A percentile compares a stretch with the other conserved stretches of the same genome.
Conservation (phyloP, 495 filamentous ascomycete species). For the Neurospora terricola region DNA sequence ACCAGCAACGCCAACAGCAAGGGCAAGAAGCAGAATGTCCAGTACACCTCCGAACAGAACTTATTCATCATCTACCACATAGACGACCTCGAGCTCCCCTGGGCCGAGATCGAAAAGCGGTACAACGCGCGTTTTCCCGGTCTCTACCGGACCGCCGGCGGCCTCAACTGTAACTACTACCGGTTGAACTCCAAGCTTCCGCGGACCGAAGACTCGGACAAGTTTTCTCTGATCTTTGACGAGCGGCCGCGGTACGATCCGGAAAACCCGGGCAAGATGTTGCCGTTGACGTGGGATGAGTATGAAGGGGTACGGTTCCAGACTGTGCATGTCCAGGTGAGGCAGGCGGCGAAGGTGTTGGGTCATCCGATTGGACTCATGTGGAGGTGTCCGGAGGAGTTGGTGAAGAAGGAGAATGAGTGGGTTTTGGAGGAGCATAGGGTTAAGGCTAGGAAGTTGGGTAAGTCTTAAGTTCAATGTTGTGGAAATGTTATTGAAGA, state of each 20-base stretch:
- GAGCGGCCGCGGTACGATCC: not conserved
- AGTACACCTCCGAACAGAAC: constrained; percentile 14
- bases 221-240: constrained; percentile 1
- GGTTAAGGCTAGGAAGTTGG: constrained; percentile 15
- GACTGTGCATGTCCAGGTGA: not conserved
- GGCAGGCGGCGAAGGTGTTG: constrained; percentile 1
- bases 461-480: too few species aligned
- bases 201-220: not conserved
- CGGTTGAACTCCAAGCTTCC: constrained; percentile 25
- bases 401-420: constrained; percentile 20
- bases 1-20: not conserved
- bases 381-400: constrained; percentile 31
- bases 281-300: not conserved
- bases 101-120: constrained; percentile 17
- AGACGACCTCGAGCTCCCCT: constrained; percentile 24
- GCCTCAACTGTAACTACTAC: constrained; percentile 30
- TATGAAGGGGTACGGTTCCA: not conserved
- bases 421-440: constrained; percentile 26
- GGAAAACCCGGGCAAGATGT: not conserved
- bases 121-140: constrained; percentile 22
- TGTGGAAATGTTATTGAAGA: too few species aligned
- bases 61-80: constrained; percentile 23
- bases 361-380: constrained; percentile 8
- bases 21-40: constrained; percentile 6
- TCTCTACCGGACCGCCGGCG: constrained; percentile 11